Evolutionary conservation across 1,284 basidiomycete species (phyloP), one percentile per base, ranked within the genome.

Genomic region (Schizophyllum amplum): DNA sequence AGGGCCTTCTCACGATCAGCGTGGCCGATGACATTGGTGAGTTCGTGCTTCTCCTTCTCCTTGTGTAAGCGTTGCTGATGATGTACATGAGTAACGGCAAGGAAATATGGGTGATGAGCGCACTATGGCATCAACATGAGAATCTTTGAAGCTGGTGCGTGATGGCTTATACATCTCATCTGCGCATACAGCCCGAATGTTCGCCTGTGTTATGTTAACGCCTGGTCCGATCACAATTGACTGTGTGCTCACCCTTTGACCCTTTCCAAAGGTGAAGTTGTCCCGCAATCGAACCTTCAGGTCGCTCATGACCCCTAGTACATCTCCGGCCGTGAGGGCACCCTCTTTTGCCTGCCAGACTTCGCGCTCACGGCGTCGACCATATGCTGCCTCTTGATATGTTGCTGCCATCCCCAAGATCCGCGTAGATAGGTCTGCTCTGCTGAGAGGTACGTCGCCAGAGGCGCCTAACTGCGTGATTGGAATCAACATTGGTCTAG

Each of bases 261-360:
- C 9, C 5, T 23, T 46, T 1, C 52, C 54, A 20, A 57, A 51
- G 24, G 21, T n/a, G 26, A 54, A 57, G 9, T 24, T 57, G 4
- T 51, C 56, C 6, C 47, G 51, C 23, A 57, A 22, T 9, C 55
- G 33, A 21, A 57, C 53, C 21, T 57, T 51, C 53, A 54, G 20
- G 47, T 54, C 56, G 1, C 27, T 25, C 48, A 52, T 53, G 2
- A 57, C 47, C 27, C 6, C 27, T 5, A 33, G 27, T 5, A 33
- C 6, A 13, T 33, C 27, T 13, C 6, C 27, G 13, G 27, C 27
- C 2, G 51, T n/a, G 15, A 4, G n/a, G 13, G 22, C 23, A 24
- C 51, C 56, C 7, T 9, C 15, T 21, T 24, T 21, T 21, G n/a
- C 24, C n/a, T 50, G 11, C 4, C 21, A 23, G 4, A 47, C 33